Evolutionary conservation across 352 stramenopile genomes (phyloP).

Genomic region (Peronospora farinosa): DNA sequence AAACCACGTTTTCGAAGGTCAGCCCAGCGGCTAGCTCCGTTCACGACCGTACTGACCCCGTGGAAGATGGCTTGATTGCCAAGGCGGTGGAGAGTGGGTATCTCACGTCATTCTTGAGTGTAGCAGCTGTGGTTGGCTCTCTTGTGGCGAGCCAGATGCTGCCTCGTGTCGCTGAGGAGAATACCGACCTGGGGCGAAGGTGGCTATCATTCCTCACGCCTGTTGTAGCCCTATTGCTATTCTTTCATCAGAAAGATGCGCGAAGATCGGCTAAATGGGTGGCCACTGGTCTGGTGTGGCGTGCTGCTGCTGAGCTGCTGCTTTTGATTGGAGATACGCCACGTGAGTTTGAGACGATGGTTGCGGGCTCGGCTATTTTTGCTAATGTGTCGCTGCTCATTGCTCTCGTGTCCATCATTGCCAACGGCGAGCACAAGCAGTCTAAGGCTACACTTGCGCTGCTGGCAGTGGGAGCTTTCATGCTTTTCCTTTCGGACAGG

Average conservation of each 20-base stretch:
- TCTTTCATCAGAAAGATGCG: constrained; percentile 70
- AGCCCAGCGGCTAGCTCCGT: constrained; percentile 7
- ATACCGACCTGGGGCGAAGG: constrained; percentile 39
- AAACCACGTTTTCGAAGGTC: constrained; percentile 1
- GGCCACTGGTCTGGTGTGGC: constrained; percentile 73
- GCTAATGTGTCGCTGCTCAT: constrained; percentile 58
- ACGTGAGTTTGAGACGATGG: constrained; percentile 43
- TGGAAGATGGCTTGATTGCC: constrained; percentile 25
- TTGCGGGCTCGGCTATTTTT: constrained; percentile 29
- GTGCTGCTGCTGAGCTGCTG: constrained; percentile 59
- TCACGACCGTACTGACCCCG: constrained; percentile 10
- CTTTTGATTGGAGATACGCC: constrained; percentile 45
- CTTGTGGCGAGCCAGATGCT: constrained; percentile 57
- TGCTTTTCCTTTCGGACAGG: constrained; percentile 71
- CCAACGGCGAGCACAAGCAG: constrained; percentile 41
- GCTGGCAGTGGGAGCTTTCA: constrained; percentile 32
- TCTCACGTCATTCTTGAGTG: constrained; percentile 59
- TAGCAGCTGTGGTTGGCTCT: constrained; percentile 60
- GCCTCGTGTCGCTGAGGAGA: constrained; percentile 23
- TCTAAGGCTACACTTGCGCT: constrained; percentile 53
- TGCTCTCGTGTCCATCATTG: constrained; percentile 39
- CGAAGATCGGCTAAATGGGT: constrained; percentile 75
- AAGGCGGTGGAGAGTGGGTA: constrained; percentile 56
- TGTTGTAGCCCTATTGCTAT: constrained; percentile 55
- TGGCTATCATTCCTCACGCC: constrained; percentile 66